Conservation (phyloP, 2,329 filamentous ascomycete species). For the Exserohilum turcica region DNA sequence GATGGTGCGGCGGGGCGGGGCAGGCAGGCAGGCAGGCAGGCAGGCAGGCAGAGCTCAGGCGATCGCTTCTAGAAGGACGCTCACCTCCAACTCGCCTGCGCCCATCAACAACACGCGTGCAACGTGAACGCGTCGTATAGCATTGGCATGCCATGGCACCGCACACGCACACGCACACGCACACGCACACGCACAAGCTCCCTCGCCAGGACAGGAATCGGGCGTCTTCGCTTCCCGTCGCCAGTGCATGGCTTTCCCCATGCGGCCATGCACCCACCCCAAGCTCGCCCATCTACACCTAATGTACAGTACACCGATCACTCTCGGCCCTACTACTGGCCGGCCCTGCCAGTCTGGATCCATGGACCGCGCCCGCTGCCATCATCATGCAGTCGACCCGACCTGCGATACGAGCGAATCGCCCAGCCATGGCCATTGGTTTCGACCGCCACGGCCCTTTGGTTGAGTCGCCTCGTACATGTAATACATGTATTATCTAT, state of each 20-base stretch:
- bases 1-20: slow-evolving; percentile 13
- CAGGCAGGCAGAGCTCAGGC: slow-evolving; percentile 10
- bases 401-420: neutral
- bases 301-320: too few species aligned
- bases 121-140: neutral
- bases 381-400: slow-evolving; percentile 1
- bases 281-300: neutral
- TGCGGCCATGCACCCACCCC: slow-evolving; percentile 2
- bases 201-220: neutral
- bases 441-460: too few species aligned
- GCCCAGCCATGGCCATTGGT: neutral
- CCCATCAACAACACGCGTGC: slow-evolving; percentile 6
- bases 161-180: neutral
- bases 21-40: slow-evolving; percentile 5
- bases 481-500: too few species aligned
- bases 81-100: neutral
- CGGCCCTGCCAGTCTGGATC: neutral
- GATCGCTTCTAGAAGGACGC: slow-evolving; percentile 17
- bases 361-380: neutral
- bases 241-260: slow-evolving; percentile 5
- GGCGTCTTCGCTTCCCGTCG: neutral
- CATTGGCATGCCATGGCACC: neutral
- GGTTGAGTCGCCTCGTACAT: too few species aligned
- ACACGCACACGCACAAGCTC: too few species aligned
- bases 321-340: neutral